These are phyloP conservation scores for Corniculantispora saksenae DNA, from an alignment of 2,329 filamentous ascomycete genomes.

Conservation along the genomic window DNA sequence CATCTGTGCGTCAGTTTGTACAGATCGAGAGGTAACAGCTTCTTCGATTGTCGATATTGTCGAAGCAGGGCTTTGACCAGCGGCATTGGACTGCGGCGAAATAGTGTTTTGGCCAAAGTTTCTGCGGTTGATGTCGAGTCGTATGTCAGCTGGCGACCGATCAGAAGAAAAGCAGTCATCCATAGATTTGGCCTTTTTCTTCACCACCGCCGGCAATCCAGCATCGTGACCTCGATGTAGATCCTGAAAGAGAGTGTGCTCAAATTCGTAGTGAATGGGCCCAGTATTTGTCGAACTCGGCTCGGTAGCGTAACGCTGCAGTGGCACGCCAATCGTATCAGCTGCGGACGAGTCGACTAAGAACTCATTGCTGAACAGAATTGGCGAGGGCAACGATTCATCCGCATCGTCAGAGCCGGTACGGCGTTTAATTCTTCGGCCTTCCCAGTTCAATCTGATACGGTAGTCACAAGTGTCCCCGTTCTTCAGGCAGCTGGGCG, in stretches of 20 bases:
- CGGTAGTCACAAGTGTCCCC: slow-evolving; percentile 78
- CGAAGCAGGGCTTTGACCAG: slow-evolving; percentile 10
- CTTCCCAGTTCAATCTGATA: slow-evolving; percentile 79
- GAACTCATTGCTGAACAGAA: slow-evolving; percentile 7
- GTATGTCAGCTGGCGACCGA: neutral
- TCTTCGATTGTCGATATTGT: slow-evolving; percentile 12
- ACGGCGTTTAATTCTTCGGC: slow-evolving; percentile 44
- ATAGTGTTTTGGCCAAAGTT: neutral
- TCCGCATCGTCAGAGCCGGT: neutral
- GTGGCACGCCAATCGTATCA: slow-evolving; percentile 13
- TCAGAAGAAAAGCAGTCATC: slow-evolving; percentile 13
- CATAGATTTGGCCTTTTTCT: slow-evolving; percentile 19
- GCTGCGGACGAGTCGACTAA: neutral
- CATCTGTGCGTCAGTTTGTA: neutral
- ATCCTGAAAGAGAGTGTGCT: slow-evolving; percentile 18
- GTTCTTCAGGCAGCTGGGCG: slow-evolving; percentile 61
- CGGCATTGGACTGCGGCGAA: neutral
- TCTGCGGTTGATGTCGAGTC: neutral
- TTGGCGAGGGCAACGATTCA: neutral
- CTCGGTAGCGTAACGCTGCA: slow-evolving; percentile 13
- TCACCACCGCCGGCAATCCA: neutral
- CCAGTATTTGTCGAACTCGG: slow-evolving; percentile 3
- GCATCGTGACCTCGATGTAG: neutral
- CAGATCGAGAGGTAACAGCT: neutral
- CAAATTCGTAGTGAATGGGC: slow-evolving; percentile 16